These are phyloP conservation scores for Phaeophleospora eucalypticola DNA, from an alignment of 2,329 filamentous ascomycete species.

Conservation along the genomic window DNA sequence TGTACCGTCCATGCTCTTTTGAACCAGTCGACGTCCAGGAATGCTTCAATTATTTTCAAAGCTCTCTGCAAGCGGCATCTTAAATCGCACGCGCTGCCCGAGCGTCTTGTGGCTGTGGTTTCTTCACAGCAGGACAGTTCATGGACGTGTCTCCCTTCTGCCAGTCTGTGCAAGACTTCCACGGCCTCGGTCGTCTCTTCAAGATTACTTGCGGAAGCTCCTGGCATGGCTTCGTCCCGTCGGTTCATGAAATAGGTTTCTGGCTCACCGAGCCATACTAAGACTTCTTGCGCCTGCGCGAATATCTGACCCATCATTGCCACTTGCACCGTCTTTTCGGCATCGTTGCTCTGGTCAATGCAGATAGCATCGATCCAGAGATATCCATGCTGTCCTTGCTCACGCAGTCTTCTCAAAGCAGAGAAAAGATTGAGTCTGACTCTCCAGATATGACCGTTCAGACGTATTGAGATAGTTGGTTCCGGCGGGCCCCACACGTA, in stretches of 20 bases:
- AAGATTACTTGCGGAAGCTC: not conserved
- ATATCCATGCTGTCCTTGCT: not conserved
- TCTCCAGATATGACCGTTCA: not conserved
- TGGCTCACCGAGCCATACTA: not conserved
- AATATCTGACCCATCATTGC: slow-evolving; percentile 1
- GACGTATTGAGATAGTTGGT: not conserved
- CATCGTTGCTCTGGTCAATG: slow-evolving; percentile 1
- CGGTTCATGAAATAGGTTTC: not conserved
- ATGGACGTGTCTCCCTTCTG: not conserved
- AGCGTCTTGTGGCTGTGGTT: not conserved
- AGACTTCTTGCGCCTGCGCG: not conserved
- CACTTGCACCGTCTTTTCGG: slow-evolving; percentile 1
- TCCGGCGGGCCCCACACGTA: not conserved
- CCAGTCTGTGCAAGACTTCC: not conserved
- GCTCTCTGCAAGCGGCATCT: not conserved
- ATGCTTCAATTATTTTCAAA: not conserved
- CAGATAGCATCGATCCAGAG: slow-evolving; percentile 4
- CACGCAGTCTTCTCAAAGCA: not conserved
- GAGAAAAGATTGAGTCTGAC: not conserved
- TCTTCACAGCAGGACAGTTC: not conserved
- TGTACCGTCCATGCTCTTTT: not conserved
- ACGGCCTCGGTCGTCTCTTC: not conserved
- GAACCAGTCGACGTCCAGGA: slow-evolving; percentile 1
- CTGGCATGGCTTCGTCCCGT: not conserved
- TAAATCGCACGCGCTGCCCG: not conserved